A percentile compares a stretch with the other conserved stretches of the same genome.
These are phyloP conservation scores for Rhodamnia rubescens DNA, from an alignment of 345 rosid species.

Conservation along the genomic window DNA sequence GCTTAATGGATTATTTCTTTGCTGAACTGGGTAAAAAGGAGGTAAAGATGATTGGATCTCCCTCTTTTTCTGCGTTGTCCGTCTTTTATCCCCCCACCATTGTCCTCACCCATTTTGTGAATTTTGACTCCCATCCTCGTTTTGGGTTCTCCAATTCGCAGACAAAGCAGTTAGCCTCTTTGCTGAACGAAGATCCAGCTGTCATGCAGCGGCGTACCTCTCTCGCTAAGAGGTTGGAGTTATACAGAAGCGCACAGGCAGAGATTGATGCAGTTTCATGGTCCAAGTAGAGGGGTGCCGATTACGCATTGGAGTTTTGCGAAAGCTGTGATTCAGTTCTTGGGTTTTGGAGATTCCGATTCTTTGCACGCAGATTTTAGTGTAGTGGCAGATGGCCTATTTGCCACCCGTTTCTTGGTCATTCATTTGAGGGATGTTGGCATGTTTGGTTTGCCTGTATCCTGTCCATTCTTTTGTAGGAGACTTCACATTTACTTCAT, in stretches of 20 bases:
- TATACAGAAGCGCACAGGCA: constrained; percentile 77
- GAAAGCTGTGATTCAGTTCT: background rate
- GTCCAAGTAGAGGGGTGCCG: constrained; percentile 48
- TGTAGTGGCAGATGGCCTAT: background rate
- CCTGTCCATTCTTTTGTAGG: background rate
- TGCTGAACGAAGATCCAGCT: constrained; percentile 85
- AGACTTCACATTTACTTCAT: background rate
- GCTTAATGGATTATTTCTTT: constrained; percentile 80
- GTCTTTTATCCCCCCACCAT: background rate
- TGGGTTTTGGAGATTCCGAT: background rate
- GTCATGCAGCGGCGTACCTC: constrained; percentile 61
- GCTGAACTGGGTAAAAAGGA: constrained; percentile 80
- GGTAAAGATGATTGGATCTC: constrained; percentile 21
- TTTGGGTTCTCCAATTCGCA: constrained; percentile 9
- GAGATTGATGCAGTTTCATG: constrained; percentile 92
- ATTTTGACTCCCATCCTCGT: background rate
- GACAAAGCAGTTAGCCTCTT: constrained; percentile 42
- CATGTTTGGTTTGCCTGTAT: background rate
- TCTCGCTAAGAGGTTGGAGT: constrained; percentile 69
- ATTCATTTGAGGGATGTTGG: background rate
- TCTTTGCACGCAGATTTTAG: background rate
- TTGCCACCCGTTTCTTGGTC: background rate
- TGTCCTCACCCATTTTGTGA: background rate
- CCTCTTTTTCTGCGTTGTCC: background rate
- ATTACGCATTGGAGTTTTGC: background rate